Base-by-base conservation (phyloP, 306 rosid species). In the Prunus kanzakura region DNA sequence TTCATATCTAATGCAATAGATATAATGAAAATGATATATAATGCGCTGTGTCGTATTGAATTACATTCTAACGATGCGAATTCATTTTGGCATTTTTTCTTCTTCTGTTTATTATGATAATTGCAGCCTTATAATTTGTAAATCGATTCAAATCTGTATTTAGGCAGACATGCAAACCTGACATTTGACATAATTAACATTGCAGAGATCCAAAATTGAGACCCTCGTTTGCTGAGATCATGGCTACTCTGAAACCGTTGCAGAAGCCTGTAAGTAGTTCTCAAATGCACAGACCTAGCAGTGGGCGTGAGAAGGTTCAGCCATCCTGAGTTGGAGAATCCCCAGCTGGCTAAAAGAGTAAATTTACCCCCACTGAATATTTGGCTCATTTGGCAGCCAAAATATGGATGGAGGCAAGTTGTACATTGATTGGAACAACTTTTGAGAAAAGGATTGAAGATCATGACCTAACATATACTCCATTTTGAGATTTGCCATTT, bases 171-270 rank as follows among this genome's bases (percentile, higher is more conserved):
- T 23, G 22, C 11, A 11, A 43, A 65, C 51, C 77, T 75, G 55
- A 76, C 72, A 43, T 49, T 51, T 76, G 80, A 75, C 55, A 55
- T 55, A 61, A 85, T 79, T 76, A 49, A 81, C 73, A 72, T 79
- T 85, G 76, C 75, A 95, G 99, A 76, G 97, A 95, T 85, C 89
- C 99, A 57, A 95, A 76, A 78, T 76, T 89, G 85, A 90, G 99
- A 81, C 99, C 99, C 35, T 76, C 99, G 11, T 95, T 95, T 87
- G 84, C 91, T 2, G 97, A 95, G 87, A 92, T 95, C 87, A 87
- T 95, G 96, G 96, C 97, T 7, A 84, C 93, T 54, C 86, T 92
- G 80, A 95, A 88, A 82, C 97, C 93, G 4, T 81, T 95, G 78
- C 99, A 90, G 87, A 95, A 87, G 91, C 87, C 97, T 10, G 20